Base-by-base conservation (phyloP, 306 rosid genomes). In the Trifolium dubium region DNA sequence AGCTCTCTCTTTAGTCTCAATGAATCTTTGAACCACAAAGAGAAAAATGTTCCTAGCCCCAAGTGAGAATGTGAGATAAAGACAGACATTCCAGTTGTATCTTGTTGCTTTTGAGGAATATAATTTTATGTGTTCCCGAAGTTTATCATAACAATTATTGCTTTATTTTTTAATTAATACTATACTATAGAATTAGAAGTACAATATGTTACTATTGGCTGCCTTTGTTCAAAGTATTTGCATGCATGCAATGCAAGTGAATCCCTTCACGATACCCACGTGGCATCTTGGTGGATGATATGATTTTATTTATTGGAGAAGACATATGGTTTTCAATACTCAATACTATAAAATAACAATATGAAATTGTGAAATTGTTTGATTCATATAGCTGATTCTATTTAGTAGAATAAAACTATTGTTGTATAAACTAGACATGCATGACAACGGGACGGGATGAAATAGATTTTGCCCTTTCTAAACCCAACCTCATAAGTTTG, bases 11-110 rank as follows among this genome's bases (percentile, higher is more conserved):
- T 19, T 65, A 41, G 54, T 65, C 71, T 65, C 74, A 19, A 51
- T 63, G 82, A 64, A 83, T 76, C 73, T 67, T 69, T 69, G 54
- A 72, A 63, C 43, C 6, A 14, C 51, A 72, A 50, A 60, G 34
- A 63, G 32, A 47, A 71, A 77, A 75, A 61, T 75, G 81, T 81
- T 83, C 74, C 83, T 50, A 85, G 69, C 85, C 85, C 82, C 73
- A 66, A 85, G 78, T 73, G 37, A 74, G 64, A 72, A 65, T 81
- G 78, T 73, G 35, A 74, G 64, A 72, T 85, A 85, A 80, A 80
- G 95, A 88, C 92, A 88, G 87, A 94, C 96, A 94, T 92, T 94
- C 96, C 92, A 88, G 97, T 87, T 89, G 96, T 88, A 83, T 84
- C 88, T 89, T 76, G 96, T 80, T 91, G 89, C 99, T 94, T 94